A percentile compares a stretch with the other conserved stretches of the same genome.
phyloP scores from a whole-genome alignment of 345 rosid genomes.

The Eucalyptus cloeziana region DNA sequence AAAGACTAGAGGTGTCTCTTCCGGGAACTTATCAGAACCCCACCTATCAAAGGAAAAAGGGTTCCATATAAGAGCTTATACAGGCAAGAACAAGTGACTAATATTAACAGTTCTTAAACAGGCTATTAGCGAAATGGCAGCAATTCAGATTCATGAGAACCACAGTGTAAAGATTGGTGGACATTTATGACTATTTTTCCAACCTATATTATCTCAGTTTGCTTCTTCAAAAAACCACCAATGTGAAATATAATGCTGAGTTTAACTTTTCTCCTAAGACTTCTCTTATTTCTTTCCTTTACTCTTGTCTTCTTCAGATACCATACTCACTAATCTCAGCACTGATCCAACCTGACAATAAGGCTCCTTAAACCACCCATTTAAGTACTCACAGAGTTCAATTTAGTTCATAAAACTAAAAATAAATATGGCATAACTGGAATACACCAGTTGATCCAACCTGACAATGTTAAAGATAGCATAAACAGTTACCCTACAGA shows the following conservation, averaged over 20 bases:
- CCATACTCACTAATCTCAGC: neutral
- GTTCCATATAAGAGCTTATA: neutral
- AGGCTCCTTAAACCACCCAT: neutral
- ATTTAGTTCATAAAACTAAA: neutral
- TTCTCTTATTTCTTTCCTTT: neutral
- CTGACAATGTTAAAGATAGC: neutral
- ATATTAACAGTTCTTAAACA: neutral
- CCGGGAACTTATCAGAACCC: conserved; percentile 88
- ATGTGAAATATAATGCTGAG: neutral
- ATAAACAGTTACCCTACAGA: neutral
- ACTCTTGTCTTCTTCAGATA: neutral
- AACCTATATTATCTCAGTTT: neutral
- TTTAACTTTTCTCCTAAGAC: neutral
- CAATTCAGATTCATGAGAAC: neutral
- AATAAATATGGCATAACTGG: neutral
- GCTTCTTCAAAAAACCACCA: neutral
- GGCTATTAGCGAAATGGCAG: neutral
- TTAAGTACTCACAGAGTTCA: neutral
- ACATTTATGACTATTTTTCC: neutral
- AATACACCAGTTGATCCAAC: neutral
- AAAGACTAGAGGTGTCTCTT: conserved; percentile 77
- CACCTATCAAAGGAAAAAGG: conserved; percentile 40
- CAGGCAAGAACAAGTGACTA: neutral
- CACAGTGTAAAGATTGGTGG: neutral
- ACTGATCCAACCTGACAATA: neutral